phyloP scores from a whole-genome alignment of 73 alveolate genomes.

The Blepharisma japonicum region DNA sequence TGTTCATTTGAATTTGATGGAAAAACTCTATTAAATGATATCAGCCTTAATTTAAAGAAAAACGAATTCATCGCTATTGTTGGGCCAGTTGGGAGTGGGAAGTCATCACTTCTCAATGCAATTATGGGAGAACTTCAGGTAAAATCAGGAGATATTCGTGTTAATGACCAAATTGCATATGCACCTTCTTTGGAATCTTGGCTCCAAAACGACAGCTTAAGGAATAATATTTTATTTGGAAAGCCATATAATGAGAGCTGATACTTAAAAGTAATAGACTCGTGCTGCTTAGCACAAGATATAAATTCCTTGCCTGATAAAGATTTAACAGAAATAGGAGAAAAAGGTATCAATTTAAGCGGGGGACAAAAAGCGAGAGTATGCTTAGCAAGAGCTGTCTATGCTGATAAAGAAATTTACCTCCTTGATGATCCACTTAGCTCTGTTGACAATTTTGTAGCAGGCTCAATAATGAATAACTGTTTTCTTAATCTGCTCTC shows the following conservation, averaged over 20 bases:
- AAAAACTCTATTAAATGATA: slow-evolving; percentile 45
- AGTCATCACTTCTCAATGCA: slow-evolving; percentile 54
- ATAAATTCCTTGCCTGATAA: slow-evolving; percentile 51
- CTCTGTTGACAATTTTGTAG: slow-evolving; percentile 58
- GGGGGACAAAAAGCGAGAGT: slow-evolving; percentile 79
- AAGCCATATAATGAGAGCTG: slow-evolving; percentile 53
- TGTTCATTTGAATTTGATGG: slow-evolving; percentile 15
- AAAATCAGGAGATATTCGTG: slow-evolving; percentile 23
- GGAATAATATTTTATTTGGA: slow-evolving; percentile 61
- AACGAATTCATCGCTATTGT: slow-evolving; percentile 61
- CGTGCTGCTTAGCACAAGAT: slow-evolving; percentile 59
- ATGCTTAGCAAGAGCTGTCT: slow-evolving; percentile 67
- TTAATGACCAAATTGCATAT: slow-evolving; percentile 26
- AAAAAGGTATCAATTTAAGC: slow-evolving; percentile 67
- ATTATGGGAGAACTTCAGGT: slow-evolving; percentile 52
- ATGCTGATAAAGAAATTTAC: slow-evolving; percentile 52
- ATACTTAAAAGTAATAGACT: slow-evolving; percentile 52
- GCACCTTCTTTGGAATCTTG: slow-evolving; percentile 33
- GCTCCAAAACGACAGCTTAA: slow-evolving; percentile 22
- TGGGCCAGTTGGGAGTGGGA: slow-evolving; percentile 82
- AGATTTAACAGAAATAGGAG: slow-evolving; percentile 79
- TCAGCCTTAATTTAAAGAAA: slow-evolving; percentile 32
- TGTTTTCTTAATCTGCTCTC: slow-evolving; percentile 45
- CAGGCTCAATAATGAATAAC: slow-evolving; percentile 43
- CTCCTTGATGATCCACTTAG: slow-evolving; percentile 69